Conservation (phyloP, 768 basidiomycete species). For the Phlebiopsis flavidoalba region DNA sequence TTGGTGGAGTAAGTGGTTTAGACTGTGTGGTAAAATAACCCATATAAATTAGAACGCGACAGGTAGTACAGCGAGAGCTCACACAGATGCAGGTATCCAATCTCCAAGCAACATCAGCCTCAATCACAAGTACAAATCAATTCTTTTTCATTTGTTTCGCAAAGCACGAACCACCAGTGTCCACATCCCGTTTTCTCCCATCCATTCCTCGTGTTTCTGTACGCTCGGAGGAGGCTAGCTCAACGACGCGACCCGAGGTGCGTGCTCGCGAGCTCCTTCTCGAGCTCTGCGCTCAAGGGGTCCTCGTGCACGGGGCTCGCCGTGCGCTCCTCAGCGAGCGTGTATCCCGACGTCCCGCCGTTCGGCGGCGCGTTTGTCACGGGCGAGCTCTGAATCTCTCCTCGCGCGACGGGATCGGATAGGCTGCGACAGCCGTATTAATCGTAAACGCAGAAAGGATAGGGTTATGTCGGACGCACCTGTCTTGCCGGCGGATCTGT, state of each 20-base stretch:
- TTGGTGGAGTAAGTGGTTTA: background rate
- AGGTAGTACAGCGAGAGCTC: background rate
- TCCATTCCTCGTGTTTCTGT: background rate
- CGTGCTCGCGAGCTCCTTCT: constrained; percentile 78
- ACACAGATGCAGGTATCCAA: background rate
- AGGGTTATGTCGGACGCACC: constrained; percentile 35
- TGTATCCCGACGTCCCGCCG: constrained; percentile 69
- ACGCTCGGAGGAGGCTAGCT: background rate
- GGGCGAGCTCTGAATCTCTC: constrained; percentile 78
- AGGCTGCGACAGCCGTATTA: constrained; percentile 38
- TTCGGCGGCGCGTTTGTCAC: constrained; percentile 49
- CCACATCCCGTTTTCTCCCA: background rate
- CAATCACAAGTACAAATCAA: background rate
- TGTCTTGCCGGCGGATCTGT: constrained; percentile 74
- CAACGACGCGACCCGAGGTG: constrained; percentile 33
- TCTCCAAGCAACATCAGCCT: background rate
- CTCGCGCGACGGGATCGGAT: constrained; percentile 65
- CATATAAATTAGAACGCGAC: background rate
- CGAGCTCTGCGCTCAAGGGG: constrained; percentile 77
- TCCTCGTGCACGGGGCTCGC: constrained; percentile 78
- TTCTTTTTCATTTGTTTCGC: background rate
- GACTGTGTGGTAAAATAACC: background rate
- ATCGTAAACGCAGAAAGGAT: background rate
- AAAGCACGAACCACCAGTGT: background rate
- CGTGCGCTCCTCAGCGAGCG: constrained; percentile 40